Evolutionary conservation across 768 basidiomycete genomes (phyloP).

Genomic region (Lactarius trivialis): DNA sequence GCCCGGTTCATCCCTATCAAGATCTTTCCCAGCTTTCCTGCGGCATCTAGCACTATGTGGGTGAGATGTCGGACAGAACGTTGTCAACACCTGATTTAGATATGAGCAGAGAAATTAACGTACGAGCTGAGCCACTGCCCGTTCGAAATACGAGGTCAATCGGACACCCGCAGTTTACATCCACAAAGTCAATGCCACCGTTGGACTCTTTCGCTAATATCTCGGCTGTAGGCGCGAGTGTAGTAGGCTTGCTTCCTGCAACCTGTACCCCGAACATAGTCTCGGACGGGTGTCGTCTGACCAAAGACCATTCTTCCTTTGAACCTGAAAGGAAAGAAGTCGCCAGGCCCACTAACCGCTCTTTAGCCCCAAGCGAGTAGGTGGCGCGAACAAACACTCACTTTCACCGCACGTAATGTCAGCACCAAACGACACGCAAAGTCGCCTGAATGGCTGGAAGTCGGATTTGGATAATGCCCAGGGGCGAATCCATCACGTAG

Average conservation of each 20-base stretch:
- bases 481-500: not conserved
- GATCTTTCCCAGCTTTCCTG: slow-evolving; percentile 78
- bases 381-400: slow-evolving; percentile 30
- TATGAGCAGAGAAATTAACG: slow-evolving; percentile 29
- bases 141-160: slow-evolving; percentile 93
- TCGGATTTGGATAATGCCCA: not conserved
- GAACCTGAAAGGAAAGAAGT: slow-evolving; percentile 83
- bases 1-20: slow-evolving; percentile 87
- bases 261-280: slow-evolving; percentile 86
- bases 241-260: slow-evolving; percentile 79
- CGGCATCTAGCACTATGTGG: slow-evolving; percentile 68
- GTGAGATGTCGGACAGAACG: not conserved
- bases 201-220: slow-evolving; percentile 63
- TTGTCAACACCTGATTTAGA: not conserved
- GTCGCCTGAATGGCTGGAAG: slow-evolving; percentile 79
- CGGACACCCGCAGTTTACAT: slow-evolving; percentile 95
- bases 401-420: slow-evolving; percentile 96
- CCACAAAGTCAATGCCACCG: slow-evolving; percentile 77
- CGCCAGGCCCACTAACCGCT: slow-evolving; percentile 81
- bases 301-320: slow-evolving; percentile 91
- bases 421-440: slow-evolving; percentile 81
- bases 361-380: not conserved
- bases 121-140: slow-evolving; percentile 85
- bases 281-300: slow-evolving; percentile 84
- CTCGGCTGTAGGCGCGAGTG: slow-evolving; percentile 77